Conservation (phyloP, 192 early-diverging fungal genomes). For the Rhizophagus sp. region DNA sequence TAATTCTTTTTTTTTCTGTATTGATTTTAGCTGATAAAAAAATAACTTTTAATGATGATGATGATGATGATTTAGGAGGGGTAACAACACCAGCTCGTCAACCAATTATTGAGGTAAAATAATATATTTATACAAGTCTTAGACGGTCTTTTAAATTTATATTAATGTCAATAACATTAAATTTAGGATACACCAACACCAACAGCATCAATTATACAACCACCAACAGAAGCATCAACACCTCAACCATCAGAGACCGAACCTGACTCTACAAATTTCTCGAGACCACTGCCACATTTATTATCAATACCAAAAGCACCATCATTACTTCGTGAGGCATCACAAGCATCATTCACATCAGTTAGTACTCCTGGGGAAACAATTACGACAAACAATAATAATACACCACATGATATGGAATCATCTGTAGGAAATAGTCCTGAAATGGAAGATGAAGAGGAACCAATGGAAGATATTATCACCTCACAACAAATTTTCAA, state of each 20-base stretch:
- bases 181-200: constrained; percentile 28
- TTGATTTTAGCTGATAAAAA: constrained; percentile 38
- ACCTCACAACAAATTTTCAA: neutral
- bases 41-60: constrained; percentile 45
- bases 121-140: too few relatives aligned
- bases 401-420: constrained; percentile 16
- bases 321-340: constrained; percentile 21
- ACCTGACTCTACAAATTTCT: neutral
- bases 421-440: constrained; percentile 1
- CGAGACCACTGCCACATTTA: constrained; percentile 13
- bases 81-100: neutral
- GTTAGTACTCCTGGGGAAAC: constrained; percentile 18
- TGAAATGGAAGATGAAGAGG: constrained; percentile 9
- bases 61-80: constrained; percentile 37
- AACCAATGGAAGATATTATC: neutral
- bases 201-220: constrained; percentile 21
- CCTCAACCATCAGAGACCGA: constrained; percentile 30
- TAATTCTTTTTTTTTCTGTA: neutral
- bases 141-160: neutral
- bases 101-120: neutral
- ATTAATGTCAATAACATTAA: neutral
- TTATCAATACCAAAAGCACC: neutral
- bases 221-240: constrained; percentile 27
- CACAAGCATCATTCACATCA: constrained; percentile 1
- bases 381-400: constrained; percentile 17